A percentile compares a stretch with the other conserved stretches of the same genome.
These are phyloP conservation scores for Mycotypha africana DNA, from an alignment of 371 early-diverging fungal genomes.

Conservation along the genomic window DNA sequence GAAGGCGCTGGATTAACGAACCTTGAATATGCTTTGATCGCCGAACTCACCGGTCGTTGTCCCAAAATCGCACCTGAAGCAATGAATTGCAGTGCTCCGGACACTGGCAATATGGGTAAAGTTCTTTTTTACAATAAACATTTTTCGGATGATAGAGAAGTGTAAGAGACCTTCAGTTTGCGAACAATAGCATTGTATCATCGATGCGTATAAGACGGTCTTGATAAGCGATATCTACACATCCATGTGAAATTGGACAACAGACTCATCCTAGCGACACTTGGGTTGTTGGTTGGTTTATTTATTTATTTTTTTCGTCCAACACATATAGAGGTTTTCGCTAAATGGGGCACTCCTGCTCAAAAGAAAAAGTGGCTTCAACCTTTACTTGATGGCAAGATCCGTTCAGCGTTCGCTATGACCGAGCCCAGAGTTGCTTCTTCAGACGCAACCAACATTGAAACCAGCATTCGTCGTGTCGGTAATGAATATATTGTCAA, in stretches of 20 bases:
- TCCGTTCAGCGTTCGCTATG: conserved; percentile 97
- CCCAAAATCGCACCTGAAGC: conserved; percentile 80
- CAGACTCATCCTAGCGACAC: too few species aligned
- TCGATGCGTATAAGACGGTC: too few species aligned
- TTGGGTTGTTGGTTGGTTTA: too few species aligned
- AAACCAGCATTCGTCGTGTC: conserved; percentile 67
- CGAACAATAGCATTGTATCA: too few species aligned
- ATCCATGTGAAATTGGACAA: too few species aligned
- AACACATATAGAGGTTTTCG: conserved; percentile 74
- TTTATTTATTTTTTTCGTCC: too few species aligned
- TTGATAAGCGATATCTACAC: too few species aligned
- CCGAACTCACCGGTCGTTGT: conserved; percentile 84
- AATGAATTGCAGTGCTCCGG: conserved; percentile 93
- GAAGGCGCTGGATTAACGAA: conserved; percentile 89
- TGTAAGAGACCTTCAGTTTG: too few species aligned
- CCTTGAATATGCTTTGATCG: conserved; percentile 89
- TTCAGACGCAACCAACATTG: conserved; percentile 96
- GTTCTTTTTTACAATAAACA: too few species aligned
- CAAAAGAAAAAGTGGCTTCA: conserved; percentile 85
- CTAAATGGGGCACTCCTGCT: conserved; percentile 83
- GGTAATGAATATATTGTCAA: conserved; percentile 79
- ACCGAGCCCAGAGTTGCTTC: conserved; percentile 92
- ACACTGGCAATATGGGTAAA: conserved; percentile 92
- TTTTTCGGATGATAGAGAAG: too few species aligned
- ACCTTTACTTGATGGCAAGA: conserved; percentile 85